Conservation (phyloP, 805 yeast species). For the Saturnispora gosingensis region DNA sequence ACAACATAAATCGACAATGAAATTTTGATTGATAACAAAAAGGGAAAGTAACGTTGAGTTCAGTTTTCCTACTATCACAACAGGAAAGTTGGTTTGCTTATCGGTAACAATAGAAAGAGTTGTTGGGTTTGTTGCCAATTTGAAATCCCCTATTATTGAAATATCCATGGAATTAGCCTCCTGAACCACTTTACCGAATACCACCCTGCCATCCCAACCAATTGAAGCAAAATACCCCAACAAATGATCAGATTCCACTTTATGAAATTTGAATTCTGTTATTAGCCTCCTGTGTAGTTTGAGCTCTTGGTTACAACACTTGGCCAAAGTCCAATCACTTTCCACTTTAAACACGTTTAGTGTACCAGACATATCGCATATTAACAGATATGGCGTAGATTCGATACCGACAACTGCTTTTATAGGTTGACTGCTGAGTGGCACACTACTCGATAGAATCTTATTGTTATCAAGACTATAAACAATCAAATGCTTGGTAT, state of each 20-base stretch:
- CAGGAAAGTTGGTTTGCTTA: slow-evolving; percentile 20
- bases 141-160: slow-evolving; percentile 20
- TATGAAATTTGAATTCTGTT: slow-evolving; percentile 14
- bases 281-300: slow-evolving; percentile 27
- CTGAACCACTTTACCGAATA: slow-evolving; percentile 25
- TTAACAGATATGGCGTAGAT: slow-evolving; percentile 17
- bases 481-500: slow-evolving; percentile 20
- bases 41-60: slow-evolving; percentile 52
- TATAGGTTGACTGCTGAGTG: slow-evolving; percentile 15
- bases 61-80: slow-evolving; percentile 45
- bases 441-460: slow-evolving; percentile 8
- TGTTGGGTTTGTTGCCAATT: slow-evolving; percentile 42
- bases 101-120: slow-evolving; percentile 32
- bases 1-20: slow-evolving; percentile 28
- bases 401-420: slow-evolving; percentile 18
- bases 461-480: slow-evolving; percentile 18
- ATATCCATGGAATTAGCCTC: slow-evolving; percentile 9
- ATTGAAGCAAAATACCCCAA: slow-evolving; percentile 38
- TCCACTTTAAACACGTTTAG: slow-evolving; percentile 12
- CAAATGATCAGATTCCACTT: slow-evolving; percentile 2
- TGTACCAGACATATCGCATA: slow-evolving; percentile 29
- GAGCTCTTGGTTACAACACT: neutral
- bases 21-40: slow-evolving; percentile 19
- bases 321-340: neutral
- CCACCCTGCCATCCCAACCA: slow-evolving; percentile 50